A percentile compares a stretch with the other conserved stretches of the same genome.
phyloP scores from a whole-genome alignment of 1,284 basidiomycete genomes.

The Mycena citricolor region DNA sequence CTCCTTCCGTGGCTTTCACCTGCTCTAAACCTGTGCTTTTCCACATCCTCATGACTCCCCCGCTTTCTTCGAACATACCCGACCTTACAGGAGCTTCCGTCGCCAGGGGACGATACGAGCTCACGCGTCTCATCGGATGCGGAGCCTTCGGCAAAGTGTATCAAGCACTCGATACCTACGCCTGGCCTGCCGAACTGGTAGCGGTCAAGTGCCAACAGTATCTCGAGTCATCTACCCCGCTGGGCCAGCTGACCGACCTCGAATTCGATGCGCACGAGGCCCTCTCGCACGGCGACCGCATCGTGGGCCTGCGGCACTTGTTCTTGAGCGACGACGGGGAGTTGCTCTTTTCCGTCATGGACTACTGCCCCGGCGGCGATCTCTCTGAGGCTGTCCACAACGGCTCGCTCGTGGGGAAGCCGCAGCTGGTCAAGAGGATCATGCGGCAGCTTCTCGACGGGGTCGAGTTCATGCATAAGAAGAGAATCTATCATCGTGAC shows the following conservation, averaged over 20 bases:
- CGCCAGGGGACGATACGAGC: not conserved
- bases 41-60: too few species aligned
- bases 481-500: slow-evolving; percentile 96
- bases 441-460: slow-evolving; percentile 94
- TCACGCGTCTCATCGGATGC: not conserved
- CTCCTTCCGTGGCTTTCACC: too few species aligned
- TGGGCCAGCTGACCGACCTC: not conserved
- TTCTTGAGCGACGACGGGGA: slow-evolving; percentile 71
- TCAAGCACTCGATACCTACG: slow-evolving; percentile 1
- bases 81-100: not conserved
- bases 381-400: slow-evolving; percentile 81
- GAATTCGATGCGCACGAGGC: not conserved
- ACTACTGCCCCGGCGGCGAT: slow-evolving; percentile 85
- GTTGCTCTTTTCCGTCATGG: slow-evolving; percentile 71
- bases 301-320: slow-evolving; percentile 66
- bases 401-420: slow-evolving; percentile 74
- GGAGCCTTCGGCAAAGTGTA: slow-evolving; percentile 5
- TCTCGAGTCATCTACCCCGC: not conserved
- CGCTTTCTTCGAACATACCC: too few species aligned
- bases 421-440: slow-evolving; percentile 80
- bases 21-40: too few species aligned
- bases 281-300: not conserved
- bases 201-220: slow-evolving; percentile 1
- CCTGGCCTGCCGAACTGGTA: not conserved
- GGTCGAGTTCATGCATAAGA: slow-evolving; percentile 83